Evolutionary conservation across 73 alveolate species (phyloP).

Genomic region (Tetrahymena borealis): DNA sequence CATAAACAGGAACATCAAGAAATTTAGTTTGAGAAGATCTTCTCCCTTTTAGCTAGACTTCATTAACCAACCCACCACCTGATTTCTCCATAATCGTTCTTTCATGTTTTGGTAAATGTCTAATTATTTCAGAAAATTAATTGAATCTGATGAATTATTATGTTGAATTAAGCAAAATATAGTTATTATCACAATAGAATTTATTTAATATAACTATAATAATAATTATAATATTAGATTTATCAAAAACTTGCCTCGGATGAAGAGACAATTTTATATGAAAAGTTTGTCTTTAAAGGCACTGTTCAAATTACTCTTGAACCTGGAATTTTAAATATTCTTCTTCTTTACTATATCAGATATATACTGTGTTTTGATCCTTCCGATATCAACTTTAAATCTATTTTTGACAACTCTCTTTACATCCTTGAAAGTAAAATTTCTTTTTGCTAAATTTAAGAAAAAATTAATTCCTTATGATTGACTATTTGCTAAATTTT

Average conservation of each 20-base stretch:
- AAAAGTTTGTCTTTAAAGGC: background rate
- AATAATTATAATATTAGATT: background rate
- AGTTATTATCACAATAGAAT: no score
- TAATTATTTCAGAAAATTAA: no score
- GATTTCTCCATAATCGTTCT: background rate
- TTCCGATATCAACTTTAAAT: background rate
- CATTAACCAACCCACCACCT: background rate
- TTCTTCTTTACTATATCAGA: background rate
- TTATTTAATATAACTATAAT: background rate
- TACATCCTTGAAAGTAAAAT: background rate
- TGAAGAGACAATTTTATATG: background rate
- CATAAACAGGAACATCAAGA: background rate
- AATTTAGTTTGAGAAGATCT: background rate
- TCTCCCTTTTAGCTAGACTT: background rate
- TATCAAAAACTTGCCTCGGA: background rate
- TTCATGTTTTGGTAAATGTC: background rate
- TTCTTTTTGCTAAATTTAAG: no score
- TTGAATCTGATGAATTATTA: no score
- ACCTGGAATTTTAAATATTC: background rate
- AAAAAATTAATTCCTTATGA: no score
- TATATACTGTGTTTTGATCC: background rate
- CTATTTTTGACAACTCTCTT: background rate
- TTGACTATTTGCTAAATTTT: no score
- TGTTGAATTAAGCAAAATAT: no score
- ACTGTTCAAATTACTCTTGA: background rate